Base-by-base conservation (phyloP, 2,329 filamentous ascomycete species). In the Chalara sp. region DNA sequence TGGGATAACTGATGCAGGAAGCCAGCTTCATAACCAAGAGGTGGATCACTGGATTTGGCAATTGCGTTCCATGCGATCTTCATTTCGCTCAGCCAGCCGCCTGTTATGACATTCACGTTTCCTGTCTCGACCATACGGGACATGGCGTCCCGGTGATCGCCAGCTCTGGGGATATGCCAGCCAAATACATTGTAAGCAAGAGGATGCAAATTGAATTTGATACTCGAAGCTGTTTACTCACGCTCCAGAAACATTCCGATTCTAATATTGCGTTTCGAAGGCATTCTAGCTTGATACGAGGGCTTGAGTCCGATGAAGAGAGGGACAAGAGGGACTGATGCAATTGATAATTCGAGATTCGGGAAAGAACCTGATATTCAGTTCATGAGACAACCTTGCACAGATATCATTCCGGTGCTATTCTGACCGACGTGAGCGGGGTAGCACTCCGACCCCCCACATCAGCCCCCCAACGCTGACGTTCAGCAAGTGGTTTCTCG, bases 41-140 rank as follows among this genome's bases (percentile, higher is more conserved):
- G 33, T 4, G 55, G 54, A 32, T 59, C 47, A 4, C 49, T 35
- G 3, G 29, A 28, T 47, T 60, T 60, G n/a, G 54, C 48, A 37
- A 61, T 61, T 5, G 61, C 57, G 33, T 63, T 63, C 59, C 60
- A 63, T 6, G 63, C 62, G 10, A 64, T 62, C 44, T 65, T 65
- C n/a, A n/a, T n/a, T n/a, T 68, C 67, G 2, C 67, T 67, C 1
- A 71, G 62, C 58, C 70, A 72, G 53, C 72, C 69, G 3, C 68
- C 69, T 4, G 67, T 69, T 49, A 72, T 69, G 39, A 68, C 64
- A 51, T 72, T 67, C 2, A 67, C 60, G n/a, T 65, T 59, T 28
- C 67, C 41, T n/a, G 11, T 29, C 21, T 44, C 8, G 10, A 54
- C 52, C 56, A 58, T 58, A n/a, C 56, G 49, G 28, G 12, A 21